Evolutionary conservation across 1,284 basidiomycete species (phyloP), one percentile per base, ranked within the genome.

Genomic region (Coniophora puteana): DNA sequence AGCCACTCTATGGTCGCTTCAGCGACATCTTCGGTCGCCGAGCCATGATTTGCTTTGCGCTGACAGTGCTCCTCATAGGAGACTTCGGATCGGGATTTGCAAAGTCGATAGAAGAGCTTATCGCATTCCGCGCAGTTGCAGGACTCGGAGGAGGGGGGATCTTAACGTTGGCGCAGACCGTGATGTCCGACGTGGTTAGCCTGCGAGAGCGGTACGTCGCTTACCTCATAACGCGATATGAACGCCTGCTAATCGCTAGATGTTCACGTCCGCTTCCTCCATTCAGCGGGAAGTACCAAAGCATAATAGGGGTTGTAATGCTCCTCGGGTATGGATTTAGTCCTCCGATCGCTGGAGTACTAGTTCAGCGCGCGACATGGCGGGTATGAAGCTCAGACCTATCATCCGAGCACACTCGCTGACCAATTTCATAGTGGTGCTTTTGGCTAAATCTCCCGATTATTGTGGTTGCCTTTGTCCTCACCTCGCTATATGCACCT

Each of bases 11-110:
- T 57, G 84, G 84, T 24, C 72, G 83, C 5, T 76, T 87, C 66
- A 80, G 68, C 36, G 86, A 90, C 50, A 87, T 85, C 25, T 89
- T 88, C 50, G 88, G 87, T 13, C 69, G 88, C 22, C 89, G 90
- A 55, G 61, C 65, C 14, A 75, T 78, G 1, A 65, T 89, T 29
- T 72, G 78, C 29, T 59, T 74, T 6, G 72, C 74, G 4, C 76
- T 87, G 68, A 55, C 62, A 10, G 65, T 86, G 30, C 83, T 81
- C 57, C 74, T 83, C 62, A 56, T 85, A 27, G 77, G 81, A 41
- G 76, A 78, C 50, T 59, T 85, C 17, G 61, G 72, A 16, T 71
- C 78, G 8, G 79, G 79, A 0, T 74, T 83, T 50, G 74, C 79
- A 3, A 71, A 70, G 52, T 76, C 66, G 0, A 84, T 90, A 52